Percentiles rank a stretch among this genome's conserved stretches.
phyloP scores from a whole-genome alignment of 345 rosid genomes.

The Punica granatum region DNA sequence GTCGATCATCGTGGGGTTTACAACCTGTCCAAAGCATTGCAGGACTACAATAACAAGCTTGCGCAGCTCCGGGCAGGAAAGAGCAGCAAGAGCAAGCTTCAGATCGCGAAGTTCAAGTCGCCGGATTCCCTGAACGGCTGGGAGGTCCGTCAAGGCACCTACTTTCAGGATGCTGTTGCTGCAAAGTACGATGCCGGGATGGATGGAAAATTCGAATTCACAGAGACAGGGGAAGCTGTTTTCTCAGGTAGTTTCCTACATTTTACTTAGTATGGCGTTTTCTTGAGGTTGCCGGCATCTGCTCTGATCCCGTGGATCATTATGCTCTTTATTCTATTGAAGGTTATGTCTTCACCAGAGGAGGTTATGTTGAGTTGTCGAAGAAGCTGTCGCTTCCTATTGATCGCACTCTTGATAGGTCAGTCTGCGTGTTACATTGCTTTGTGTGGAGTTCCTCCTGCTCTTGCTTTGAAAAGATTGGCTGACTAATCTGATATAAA shows the following conservation, averaged over 20 bases:
- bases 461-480: background rate
- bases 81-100: conserved; percentile 97
- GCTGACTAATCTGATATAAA: background rate
- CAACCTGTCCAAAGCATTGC: conserved; percentile 83
- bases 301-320: background rate
- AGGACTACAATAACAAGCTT: conserved; percentile 79
- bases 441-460: background rate
- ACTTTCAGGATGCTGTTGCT: conserved; percentile 77
- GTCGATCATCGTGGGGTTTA: conserved; percentile 92
- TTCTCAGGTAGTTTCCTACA: conserved; percentile 53
- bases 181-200: conserved; percentile 88
- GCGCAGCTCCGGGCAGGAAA: conserved; percentile 85
- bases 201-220: conserved; percentile 87
- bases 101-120: conserved; percentile 71
- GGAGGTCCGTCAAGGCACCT: conserved; percentile 87
- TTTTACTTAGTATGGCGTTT: background rate
- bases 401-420: conserved; percentile 89
- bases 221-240: conserved; percentile 75
- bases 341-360: conserved; percentile 90
- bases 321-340: conserved; percentile 1
- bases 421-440: conserved; percentile 20
- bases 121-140: conserved; percentile 63
- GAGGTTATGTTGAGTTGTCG: conserved; percentile 88
- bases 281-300: background rate
- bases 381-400: conserved; percentile 70